phyloP scores from a whole-genome alignment of 2,329 filamentous ascomycete species.

The Cytospora leucostoma region DNA sequence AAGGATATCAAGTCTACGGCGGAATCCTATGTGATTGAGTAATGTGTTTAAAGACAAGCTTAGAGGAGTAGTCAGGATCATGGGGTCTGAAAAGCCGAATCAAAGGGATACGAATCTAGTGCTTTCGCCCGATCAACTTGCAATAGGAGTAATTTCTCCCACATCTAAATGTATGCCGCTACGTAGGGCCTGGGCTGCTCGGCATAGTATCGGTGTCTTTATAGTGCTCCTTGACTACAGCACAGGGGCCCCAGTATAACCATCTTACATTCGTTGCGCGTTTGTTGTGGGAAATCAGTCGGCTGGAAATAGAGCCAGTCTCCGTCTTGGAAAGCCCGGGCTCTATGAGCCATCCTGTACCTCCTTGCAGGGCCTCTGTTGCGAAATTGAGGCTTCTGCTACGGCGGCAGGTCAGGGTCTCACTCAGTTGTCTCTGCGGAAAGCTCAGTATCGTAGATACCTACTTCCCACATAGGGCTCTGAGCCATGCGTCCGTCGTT shows the following conservation, averaged over 20 bases:
- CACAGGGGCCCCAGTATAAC: neutral
- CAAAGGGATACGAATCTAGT: constrained; percentile 11
- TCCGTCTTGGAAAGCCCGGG: too few species aligned
- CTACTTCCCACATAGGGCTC: too few species aligned
- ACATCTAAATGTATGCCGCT: neutral
- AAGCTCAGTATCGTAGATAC: too few species aligned
- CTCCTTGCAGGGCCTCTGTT: too few species aligned
- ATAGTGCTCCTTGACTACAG: neutral
- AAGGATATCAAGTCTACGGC: constrained; percentile 78
- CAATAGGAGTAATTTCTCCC: neutral
- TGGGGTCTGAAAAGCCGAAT: constrained; percentile 19
- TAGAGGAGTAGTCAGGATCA: constrained; percentile 23
- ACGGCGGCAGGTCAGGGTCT: too few species aligned
- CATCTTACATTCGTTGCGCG: neutral
- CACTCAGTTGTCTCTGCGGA: too few species aligned
- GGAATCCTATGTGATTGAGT: constrained; percentile 77
- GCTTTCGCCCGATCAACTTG: constrained; percentile 1
- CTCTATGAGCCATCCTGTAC: too few species aligned
- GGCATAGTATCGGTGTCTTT: neutral
- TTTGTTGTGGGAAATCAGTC: too few species aligned
- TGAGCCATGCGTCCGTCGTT: too few species aligned
- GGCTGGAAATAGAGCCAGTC: too few species aligned
- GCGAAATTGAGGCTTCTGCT: too few species aligned
- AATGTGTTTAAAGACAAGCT: constrained; percentile 36
- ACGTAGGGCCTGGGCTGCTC: neutral